Percentiles rank a stretch among this genome's conserved stretches.
Evolutionary conservation across 2,329 filamentous ascomycete genomes (phyloP).

Genomic region (Sarocladiaceae sp.): DNA sequence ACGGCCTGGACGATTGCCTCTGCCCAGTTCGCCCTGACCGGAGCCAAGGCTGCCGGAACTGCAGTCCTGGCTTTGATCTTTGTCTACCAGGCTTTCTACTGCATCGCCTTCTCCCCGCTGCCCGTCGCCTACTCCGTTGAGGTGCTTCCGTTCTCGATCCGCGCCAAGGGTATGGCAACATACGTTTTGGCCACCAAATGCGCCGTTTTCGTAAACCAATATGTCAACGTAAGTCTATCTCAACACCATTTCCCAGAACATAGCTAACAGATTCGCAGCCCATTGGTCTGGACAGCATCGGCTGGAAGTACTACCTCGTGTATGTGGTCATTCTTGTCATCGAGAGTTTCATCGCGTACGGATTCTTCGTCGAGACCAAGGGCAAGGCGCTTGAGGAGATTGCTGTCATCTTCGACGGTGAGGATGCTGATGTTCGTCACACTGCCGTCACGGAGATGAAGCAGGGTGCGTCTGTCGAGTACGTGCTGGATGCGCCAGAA

Average conservation of each 20-base stretch:
- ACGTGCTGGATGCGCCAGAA: neutral
- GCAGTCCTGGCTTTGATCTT: constrained; percentile 36
- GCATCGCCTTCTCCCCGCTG: constrained; percentile 35
- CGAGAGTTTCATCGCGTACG: constrained; percentile 17
- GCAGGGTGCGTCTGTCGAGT: neutral
- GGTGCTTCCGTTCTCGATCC: constrained; percentile 33
- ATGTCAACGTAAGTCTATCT: constrained; percentile 38
- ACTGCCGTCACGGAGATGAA: neutral
- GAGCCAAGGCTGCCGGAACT: constrained; percentile 23
- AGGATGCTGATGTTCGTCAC: neutral
- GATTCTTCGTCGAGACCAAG: constrained; percentile 26
- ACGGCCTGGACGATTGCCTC: constrained; percentile 35
- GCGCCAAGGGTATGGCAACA: constrained; percentile 30
- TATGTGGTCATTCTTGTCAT: constrained; percentile 15
- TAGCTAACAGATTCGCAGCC: constrained; percentile 26
- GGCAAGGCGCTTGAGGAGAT: constrained; percentile 20
- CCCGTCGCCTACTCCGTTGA: constrained; percentile 37
- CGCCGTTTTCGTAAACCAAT: constrained; percentile 24
- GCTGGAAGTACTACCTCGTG: constrained; percentile 16
- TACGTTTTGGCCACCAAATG: constrained; percentile 22
- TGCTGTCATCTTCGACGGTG: constrained; percentile 16
- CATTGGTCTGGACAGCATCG: constrained; percentile 16
- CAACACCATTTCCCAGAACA: constrained; percentile 23
- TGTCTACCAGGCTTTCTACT: constrained; percentile 34
- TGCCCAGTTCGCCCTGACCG: constrained; percentile 28